Conservation (phyloP, 495 filamentous ascomycete species). For the Daldinia decipiens region DNA sequence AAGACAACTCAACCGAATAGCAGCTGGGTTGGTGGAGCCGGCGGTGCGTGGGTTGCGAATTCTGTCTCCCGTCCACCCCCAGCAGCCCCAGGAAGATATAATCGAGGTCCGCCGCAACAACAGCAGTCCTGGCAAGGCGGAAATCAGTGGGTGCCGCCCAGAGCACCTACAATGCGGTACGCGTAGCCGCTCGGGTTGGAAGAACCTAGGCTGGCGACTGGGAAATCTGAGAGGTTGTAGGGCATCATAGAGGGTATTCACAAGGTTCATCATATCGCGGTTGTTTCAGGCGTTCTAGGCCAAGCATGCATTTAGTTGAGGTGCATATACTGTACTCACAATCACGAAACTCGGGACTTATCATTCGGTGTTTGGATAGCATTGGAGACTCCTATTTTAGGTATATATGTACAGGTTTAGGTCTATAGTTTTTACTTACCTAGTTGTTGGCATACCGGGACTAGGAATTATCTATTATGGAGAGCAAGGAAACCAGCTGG, state of each 20-base stretch:
- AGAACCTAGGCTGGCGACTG: slow-evolving; percentile 43
- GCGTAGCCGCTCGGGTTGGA: slow-evolving; percentile 25
- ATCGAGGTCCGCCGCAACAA: slow-evolving; percentile 26
- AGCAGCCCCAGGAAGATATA: slow-evolving; percentile 13
- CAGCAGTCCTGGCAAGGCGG: slow-evolving; percentile 39
- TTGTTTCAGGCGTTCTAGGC: slow-evolving; percentile 36
- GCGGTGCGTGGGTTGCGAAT: slow-evolving; percentile 22
- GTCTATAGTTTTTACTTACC: slow-evolving; percentile 5
- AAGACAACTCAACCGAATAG: slow-evolving; percentile 37
- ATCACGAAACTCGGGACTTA: slow-evolving; percentile 9
- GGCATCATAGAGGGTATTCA: slow-evolving; percentile 26
- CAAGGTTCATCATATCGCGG: slow-evolving; percentile 33
- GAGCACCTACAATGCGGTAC: slow-evolving; percentile 38
- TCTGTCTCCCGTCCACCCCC: slow-evolving; percentile 21
- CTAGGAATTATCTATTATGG: slow-evolving; percentile 9
- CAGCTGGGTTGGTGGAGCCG: slow-evolving; percentile 45
- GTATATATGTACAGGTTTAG: slow-evolving; percentile 16
- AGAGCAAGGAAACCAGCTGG: neutral
- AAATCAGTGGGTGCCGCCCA: slow-evolving; percentile 27
- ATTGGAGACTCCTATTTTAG: slow-evolving; percentile 24
- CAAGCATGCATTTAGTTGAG: slow-evolving; percentile 24
- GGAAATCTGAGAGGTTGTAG: slow-evolving; percentile 24
- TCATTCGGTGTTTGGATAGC: slow-evolving; percentile 30
- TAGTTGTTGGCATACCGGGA: neutral
- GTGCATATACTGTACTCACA: slow-evolving; percentile 1